phyloP scores from a whole-genome alignment of 495 filamentous ascomycete genomes.

The Podospora bellae-mahoneyi region DNA sequence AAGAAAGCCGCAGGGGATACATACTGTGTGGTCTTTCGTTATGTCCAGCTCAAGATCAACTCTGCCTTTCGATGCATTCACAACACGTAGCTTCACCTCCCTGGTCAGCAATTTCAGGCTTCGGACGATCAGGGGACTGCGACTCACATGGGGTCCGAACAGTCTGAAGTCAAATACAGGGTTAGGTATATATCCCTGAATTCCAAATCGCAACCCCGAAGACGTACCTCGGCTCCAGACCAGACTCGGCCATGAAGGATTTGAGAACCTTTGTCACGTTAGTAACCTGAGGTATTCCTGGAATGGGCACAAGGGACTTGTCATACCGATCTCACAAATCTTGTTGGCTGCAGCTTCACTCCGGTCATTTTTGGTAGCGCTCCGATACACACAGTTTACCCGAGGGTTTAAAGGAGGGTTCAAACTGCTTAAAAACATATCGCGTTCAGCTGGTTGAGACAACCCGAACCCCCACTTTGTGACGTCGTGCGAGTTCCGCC shows the following conservation, averaged over 20 bases:
- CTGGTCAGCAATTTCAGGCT: neutral
- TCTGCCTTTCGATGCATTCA: constrained; percentile 66
- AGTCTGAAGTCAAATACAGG: constrained; percentile 29
- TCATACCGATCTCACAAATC: constrained; percentile 43
- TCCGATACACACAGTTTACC: neutral
- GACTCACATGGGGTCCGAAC: constrained; percentile 42
- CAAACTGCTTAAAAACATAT: neutral
- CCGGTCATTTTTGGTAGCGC: constrained; percentile 23
- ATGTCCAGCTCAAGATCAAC: constrained; percentile 89
- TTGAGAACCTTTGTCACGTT: constrained; percentile 60
- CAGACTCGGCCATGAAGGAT: constrained; percentile 79
- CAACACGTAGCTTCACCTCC: constrained; percentile 64
- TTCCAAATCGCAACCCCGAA: neutral
- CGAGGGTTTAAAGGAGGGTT: neutral
- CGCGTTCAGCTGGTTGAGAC: neutral
- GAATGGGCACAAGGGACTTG: neutral
- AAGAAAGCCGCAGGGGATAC: constrained; percentile 9
- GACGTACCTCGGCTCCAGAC: constrained; percentile 77
- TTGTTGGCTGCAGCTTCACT: constrained; percentile 32
- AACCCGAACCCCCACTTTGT: constrained; percentile 19
- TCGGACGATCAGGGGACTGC: neutral
- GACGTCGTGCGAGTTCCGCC: constrained; percentile 11
- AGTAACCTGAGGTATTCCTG: neutral
- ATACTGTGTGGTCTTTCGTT: constrained; percentile 81
- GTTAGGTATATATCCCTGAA: constrained; percentile 3